Conservation (phyloP, 495 filamentous ascomycete genomes). For the Aspergillus taichungensis region DNA sequence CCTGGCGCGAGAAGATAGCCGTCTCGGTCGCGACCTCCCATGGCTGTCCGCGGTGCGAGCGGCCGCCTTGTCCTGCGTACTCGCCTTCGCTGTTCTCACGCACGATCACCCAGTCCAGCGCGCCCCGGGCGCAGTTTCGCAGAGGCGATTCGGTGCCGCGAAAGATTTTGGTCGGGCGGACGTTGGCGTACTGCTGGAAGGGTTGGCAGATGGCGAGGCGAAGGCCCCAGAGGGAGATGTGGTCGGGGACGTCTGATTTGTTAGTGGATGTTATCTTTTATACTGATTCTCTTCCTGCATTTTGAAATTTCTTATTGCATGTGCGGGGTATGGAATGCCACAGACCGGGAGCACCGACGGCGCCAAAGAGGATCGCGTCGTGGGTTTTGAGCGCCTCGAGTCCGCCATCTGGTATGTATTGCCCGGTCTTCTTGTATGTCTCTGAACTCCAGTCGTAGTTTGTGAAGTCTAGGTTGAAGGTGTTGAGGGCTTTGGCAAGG, state of each 20-base stretch:
- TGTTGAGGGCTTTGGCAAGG: constrained; percentile 32
- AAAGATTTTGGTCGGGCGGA: constrained; percentile 43
- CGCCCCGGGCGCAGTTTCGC: constrained; percentile 27
- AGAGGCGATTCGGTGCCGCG: constrained; percentile 43
- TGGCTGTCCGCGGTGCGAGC: constrained; percentile 38
- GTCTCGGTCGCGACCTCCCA: constrained; percentile 48
- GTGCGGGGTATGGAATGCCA: neutral
- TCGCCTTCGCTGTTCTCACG: constrained; percentile 53
- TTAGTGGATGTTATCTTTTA: neutral
- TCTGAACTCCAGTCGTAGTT: constrained; percentile 45
- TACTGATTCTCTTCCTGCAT: constrained; percentile 4
- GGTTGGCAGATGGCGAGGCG: constrained; percentile 47
- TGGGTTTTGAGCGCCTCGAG: constrained; percentile 42
- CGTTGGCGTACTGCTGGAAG: constrained; percentile 48
- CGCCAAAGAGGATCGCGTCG: constrained; percentile 49
- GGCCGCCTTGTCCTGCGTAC: constrained; percentile 49
- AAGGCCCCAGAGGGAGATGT: constrained; percentile 49
- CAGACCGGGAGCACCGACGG: constrained; percentile 46
- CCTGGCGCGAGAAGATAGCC: constrained; percentile 45
- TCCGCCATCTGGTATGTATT: constrained; percentile 46
- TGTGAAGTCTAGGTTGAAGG: constrained; percentile 41
- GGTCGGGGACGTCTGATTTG: constrained; percentile 43
- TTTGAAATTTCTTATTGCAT: neutral
- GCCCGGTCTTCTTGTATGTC: constrained; percentile 43
- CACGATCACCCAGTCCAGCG: constrained; percentile 49